Percentiles rank a stretch among this genome's conserved stretches.
Conservation (phyloP, 306 rosid genomes). For the Casuarina glauca region DNA sequence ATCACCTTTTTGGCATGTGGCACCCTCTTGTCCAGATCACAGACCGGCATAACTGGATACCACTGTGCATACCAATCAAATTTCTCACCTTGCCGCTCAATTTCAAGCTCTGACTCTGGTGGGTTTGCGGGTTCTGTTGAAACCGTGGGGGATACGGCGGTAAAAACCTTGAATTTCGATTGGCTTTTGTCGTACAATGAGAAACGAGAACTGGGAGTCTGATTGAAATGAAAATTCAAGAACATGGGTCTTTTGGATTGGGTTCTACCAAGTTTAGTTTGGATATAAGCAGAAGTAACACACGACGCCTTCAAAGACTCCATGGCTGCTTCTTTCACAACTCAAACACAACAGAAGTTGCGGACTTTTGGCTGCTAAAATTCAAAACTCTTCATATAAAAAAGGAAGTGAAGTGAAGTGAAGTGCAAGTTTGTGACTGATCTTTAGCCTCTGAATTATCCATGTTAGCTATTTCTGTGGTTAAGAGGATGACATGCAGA, state of each 20-base stretch:
- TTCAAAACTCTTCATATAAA: too few species aligned
- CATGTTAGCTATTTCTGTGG: too few species aligned
- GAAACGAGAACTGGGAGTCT: constrained; percentile 21
- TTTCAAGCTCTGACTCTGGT: constrained; percentile 34
- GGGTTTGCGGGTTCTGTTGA: constrained; percentile 45
- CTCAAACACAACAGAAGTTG: constrained; percentile 6
- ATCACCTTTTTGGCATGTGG: constrained; percentile 80
- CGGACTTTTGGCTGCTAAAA: too few species aligned
- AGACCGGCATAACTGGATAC: constrained; percentile 87
- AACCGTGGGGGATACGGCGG: constrained; percentile 45
- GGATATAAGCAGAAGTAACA: constrained; percentile 40
- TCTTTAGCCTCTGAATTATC: not conserved
- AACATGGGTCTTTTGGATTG: constrained; percentile 33
- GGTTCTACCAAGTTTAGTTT: constrained; percentile 24
- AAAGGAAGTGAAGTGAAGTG: not conserved
- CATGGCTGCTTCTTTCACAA: constrained; percentile 39
- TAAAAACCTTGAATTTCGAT: constrained; percentile 48
- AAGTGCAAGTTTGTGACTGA: not conserved
- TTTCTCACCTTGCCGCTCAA: constrained; percentile 31
- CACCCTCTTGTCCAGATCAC: constrained; percentile 77
- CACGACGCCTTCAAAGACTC: constrained; percentile 47
- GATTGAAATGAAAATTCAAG: constrained; percentile 24
- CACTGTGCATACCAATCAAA: constrained; percentile 88
- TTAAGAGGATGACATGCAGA: too few species aligned
- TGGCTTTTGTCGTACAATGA: constrained; percentile 18